A percentile compares a stretch with the other conserved stretches of the same genome.
Conservation (phyloP, 805 yeast genomes). For the Candida railenensis region DNA sequence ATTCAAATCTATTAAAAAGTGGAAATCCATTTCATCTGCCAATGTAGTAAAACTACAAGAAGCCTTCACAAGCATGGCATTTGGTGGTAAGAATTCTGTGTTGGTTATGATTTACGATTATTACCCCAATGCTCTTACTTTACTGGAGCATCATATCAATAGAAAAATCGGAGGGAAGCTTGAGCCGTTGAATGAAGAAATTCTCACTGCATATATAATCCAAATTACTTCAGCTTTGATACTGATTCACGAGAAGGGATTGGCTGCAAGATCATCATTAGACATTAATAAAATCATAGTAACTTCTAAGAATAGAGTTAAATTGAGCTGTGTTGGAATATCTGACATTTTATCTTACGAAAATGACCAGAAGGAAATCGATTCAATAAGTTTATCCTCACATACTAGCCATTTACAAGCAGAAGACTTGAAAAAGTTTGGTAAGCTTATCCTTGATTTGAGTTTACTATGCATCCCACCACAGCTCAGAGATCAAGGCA, state of each 20-base stretch:
- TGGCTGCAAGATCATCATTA: constrained; percentile 60
- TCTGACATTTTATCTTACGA: constrained; percentile 59
- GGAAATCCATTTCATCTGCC: constrained; percentile 59
- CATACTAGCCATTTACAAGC: constrained; percentile 33
- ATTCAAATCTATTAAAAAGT: constrained; percentile 59
- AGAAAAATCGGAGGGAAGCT: constrained; percentile 39
- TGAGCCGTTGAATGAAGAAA: constrained; percentile 58
- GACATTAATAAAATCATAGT: constrained; percentile 70
- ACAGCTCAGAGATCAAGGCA: constrained; percentile 14
- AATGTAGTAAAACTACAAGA: constrained; percentile 70
- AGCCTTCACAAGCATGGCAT: constrained; percentile 83
- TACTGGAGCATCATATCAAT: constrained; percentile 65
- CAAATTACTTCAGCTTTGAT: constrained; percentile 72
- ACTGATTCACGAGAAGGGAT: constrained; percentile 61
- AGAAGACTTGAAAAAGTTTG: constrained; percentile 60
- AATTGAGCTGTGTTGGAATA: constrained; percentile 70
- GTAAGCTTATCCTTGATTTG: constrained; percentile 56
- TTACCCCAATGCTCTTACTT: constrained; percentile 72
- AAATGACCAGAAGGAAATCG: constrained; percentile 13
- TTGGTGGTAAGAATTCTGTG: constrained; percentile 65
- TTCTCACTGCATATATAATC: constrained; percentile 72
- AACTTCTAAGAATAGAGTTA: constrained; percentile 68
- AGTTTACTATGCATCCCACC: constrained; percentile 39
- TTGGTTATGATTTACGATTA: constrained; percentile 81
- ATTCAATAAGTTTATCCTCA: background rate